Base-by-base conservation (phyloP, 2,329 filamentous ascomycete genomes). In the Zasmidium citrigriseum region DNA sequence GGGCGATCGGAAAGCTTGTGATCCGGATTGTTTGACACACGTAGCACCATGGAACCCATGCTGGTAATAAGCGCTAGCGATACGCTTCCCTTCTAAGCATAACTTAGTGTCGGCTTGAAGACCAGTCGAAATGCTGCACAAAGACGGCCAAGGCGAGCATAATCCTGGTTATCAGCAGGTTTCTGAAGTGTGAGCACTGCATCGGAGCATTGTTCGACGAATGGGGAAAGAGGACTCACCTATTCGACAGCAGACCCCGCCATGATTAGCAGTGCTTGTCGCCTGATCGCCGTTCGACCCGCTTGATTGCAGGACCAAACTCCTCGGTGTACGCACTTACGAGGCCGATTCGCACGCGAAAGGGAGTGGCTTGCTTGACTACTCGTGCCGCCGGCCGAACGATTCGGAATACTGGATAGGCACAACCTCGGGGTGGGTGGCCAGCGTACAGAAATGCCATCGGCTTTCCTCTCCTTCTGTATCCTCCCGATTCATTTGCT, bases 11-110 rank as follows among this genome's bases (percentile, higher is more conserved):
- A 41, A 41, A 41, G 34, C 34, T 41, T 41, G 34, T 41, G 34
- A 41, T 41, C 34, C 34, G 34, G 18, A n/a, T 4, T 11, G 5
- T 11, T 16, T 41, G 34, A n/a, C 14, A 16, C 34, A 41, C 12
- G 34, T 11, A 41, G 14, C 16, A n/a, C 34, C 18, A 41, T 16
- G 12, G 14, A 41, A n/a, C 34, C 7, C 4, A 7, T 41, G 12
- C 7, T 4, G 16, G 34, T 41, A 11, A 41, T 10, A 4, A 9
- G 34, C 34, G 34, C 34, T 41, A 49, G 12, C 11, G 16, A 49
- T 49, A 49, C 47, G 47, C 47, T 49, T 49, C 22, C 25, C 7
- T 25, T 23, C 47, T 49, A 49, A 49, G 47, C 47, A 49, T 49
- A 49, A 49, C 24, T 49, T 49, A 41, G 34, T 41, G 7, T 16